Evolutionary conservation across 768 basidiomycete genomes (phyloP).

Genomic region (Hysterangium stoloniferum): DNA sequence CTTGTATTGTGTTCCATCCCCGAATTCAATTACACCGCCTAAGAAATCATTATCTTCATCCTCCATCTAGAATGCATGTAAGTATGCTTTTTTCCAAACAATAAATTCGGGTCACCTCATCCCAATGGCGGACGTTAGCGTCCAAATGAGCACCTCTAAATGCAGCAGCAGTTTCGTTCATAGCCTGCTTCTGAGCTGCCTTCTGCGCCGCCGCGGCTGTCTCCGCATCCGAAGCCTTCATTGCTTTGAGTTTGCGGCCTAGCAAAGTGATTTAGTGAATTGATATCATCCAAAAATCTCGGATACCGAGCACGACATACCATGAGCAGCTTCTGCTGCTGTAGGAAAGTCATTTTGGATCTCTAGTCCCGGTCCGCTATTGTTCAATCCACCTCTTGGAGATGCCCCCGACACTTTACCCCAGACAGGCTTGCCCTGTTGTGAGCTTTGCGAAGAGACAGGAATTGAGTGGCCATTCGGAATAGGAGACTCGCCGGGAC

Average conservation of each 20-base stretch:
- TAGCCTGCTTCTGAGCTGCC: slow-evolving; percentile 49
- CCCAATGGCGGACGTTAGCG: slow-evolving; percentile 95
- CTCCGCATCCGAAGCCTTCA: slow-evolving; percentile 39
- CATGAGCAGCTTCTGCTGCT: slow-evolving; percentile 89
- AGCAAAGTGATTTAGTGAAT: slow-evolving; percentile 16
- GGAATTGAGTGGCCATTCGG: slow-evolving; percentile 37
- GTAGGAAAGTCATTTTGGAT: slow-evolving; percentile 82
- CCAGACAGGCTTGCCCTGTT: slow-evolving; percentile 57
- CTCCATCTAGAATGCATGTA: slow-evolving; percentile 51
- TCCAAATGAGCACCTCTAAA: slow-evolving; percentile 92
- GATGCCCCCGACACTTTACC: slow-evolving; percentile 36
- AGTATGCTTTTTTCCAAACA: not conserved
- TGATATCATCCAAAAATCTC: no score
- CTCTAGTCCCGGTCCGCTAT: slow-evolving; percentile 29
- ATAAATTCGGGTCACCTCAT: slow-evolving; percentile 59
- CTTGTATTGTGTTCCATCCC: slow-evolving; percentile 88
- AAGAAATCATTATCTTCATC: slow-evolving; percentile 91
- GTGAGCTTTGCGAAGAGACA: slow-evolving; percentile 49
- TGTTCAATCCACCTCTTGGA: slow-evolving; percentile 26
- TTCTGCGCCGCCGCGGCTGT: slow-evolving; percentile 36
- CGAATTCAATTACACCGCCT: slow-evolving; percentile 89
- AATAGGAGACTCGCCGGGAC: slow-evolving; percentile 1
- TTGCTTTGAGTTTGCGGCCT: slow-evolving; percentile 18
- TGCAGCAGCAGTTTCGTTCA: slow-evolving; percentile 81
- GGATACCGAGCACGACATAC: slow-evolving; percentile 32